Base-by-base conservation (phyloP, 768 basidiomycete species). In the Tylopilus subfusipes region DNA sequence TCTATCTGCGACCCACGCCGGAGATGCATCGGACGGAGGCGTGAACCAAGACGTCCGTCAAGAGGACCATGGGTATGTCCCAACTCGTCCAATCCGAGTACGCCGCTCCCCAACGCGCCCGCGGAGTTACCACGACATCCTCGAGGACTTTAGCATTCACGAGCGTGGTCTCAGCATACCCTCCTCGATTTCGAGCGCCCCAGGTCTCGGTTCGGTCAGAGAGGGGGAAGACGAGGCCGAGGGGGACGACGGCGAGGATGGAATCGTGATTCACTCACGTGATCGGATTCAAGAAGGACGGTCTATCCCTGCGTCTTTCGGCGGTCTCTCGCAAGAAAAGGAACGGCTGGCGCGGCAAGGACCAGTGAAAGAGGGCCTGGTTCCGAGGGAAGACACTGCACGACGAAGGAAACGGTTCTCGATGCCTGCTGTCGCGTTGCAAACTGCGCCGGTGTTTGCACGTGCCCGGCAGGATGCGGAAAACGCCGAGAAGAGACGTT, bases 381-480 rank as follows among this genome's bases (percentile, higher is more conserved):
- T 69, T 46, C 62, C 76, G 54, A 76, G 66, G 61, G 87, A 88
- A 64, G 79, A 87, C 56, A 87, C 86, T 0, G 79, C 78, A 42
- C 72, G 85, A 59, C 68, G 82, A 62, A 75, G 75, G 62, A 87
- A 88, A 64, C 79, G 87, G 36, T 90, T 90, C 62, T 90, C 90
- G 46, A 56, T 87, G 47, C 87, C 89, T 43, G 86, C 86, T n/a
- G 75, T 92, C 34, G 88, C 85, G 34, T 59, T 91, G 67, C 88
- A 90, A 59, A 83, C 83, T 29, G 82, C 83, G 29, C 82, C 80
- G 18, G 88, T 91, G 14, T 86, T 83, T 27, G 81, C 85, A 21
- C 78, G 82, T 19, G 79, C 81, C 4, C 60, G 63, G 36, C 71
- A 52, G 48, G 56, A 57, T 42, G 36, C 21, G 16, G 62, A 58